Conservation (phyloP, 2,329 filamentous ascomycete genomes). For the Aspergillus latus region DNA sequence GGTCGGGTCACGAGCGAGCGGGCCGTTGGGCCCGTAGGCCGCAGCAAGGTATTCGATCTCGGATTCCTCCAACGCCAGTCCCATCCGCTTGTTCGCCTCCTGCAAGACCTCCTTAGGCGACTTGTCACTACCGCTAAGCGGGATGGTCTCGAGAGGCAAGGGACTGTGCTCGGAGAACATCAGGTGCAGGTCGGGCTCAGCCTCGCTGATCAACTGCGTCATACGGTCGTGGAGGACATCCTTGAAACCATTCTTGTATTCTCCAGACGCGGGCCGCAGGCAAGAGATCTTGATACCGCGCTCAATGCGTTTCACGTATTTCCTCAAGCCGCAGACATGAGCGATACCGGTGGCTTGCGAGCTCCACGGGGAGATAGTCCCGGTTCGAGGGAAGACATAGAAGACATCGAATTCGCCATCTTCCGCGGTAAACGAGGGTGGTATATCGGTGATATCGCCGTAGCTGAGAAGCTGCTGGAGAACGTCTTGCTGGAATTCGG, state of each 20-base stretch:
- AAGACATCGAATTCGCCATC: slow-evolving; percentile 58
- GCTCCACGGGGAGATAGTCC: slow-evolving; percentile 91
- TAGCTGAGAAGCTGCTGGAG: slow-evolving; percentile 63
- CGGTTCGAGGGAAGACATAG: slow-evolving; percentile 76
- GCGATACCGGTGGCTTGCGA: slow-evolving; percentile 94
- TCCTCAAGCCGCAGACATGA: slow-evolving; percentile 79
- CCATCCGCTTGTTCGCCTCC: slow-evolving; percentile 79
- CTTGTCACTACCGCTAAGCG: slow-evolving; percentile 65
- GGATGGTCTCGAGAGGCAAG: slow-evolving; percentile 69
- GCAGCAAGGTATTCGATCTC: slow-evolving; percentile 96
- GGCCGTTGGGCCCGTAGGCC: slow-evolving; percentile 66
- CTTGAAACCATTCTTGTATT: slow-evolving; percentile 56
- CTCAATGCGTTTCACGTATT: slow-evolving; percentile 76
- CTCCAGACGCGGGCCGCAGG: slow-evolving; percentile 59
- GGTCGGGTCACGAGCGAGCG: slow-evolving; percentile 64
- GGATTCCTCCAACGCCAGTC: slow-evolving; percentile 79
- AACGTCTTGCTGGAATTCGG: slow-evolving; percentile 49
- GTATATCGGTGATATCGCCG: slow-evolving; percentile 55
- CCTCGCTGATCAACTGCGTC: slow-evolving; percentile 76
- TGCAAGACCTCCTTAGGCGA: slow-evolving; percentile 71
- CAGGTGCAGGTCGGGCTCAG: slow-evolving; percentile 65
- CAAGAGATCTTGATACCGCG: slow-evolving; percentile 74
- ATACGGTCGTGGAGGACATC: slow-evolving; percentile 86
- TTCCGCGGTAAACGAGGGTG: slow-evolving; percentile 43
- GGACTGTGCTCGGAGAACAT: slow-evolving; percentile 76